Percentiles rank a stretch among this genome's conserved stretches.
These are phyloP conservation scores for Ogataea paraovalis DNA, from an alignment of 805 yeast genomes.

Conservation along the genomic window DNA sequence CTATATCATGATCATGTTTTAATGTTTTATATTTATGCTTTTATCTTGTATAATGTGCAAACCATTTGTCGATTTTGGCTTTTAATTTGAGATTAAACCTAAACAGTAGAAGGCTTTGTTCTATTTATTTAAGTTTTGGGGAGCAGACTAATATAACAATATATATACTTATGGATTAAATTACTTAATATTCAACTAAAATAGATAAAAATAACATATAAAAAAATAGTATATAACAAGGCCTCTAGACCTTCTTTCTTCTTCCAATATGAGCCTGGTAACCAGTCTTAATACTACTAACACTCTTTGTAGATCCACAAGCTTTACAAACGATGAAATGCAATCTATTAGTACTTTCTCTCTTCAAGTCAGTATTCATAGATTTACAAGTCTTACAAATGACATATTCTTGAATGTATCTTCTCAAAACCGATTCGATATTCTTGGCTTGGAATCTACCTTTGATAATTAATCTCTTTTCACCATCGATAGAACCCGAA, in stretches of 20 bases:
- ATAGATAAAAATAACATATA: not conserved
- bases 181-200: not conserved
- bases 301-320: conserved; percentile 97
- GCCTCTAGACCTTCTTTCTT: conserved; percentile 57
- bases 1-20: not conserved
- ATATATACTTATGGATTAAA: not conserved
- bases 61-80: no score
- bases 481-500: conserved; percentile 98
- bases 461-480: conserved; percentile 92
- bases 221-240: not conserved
- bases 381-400: conserved; percentile 99
- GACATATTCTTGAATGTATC: conserved; percentile 95
- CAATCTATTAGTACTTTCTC: conserved; percentile 94
- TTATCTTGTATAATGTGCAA: no score
- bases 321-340: conserved; percentile 97
- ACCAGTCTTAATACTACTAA: conserved; percentile 96
- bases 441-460: conserved; percentile 98
- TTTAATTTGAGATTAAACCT: no score
- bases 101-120: no score
- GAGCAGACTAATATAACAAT: no score
- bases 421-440: conserved; percentile 91
- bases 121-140: no score
- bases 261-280: conserved; percentile 97
- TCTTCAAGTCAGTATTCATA: conserved; percentile 91
- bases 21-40: not conserved